Evolutionary conservation across 129 eudicot species (phyloP).

Genomic region (Pulicaria dysenterica): DNA sequence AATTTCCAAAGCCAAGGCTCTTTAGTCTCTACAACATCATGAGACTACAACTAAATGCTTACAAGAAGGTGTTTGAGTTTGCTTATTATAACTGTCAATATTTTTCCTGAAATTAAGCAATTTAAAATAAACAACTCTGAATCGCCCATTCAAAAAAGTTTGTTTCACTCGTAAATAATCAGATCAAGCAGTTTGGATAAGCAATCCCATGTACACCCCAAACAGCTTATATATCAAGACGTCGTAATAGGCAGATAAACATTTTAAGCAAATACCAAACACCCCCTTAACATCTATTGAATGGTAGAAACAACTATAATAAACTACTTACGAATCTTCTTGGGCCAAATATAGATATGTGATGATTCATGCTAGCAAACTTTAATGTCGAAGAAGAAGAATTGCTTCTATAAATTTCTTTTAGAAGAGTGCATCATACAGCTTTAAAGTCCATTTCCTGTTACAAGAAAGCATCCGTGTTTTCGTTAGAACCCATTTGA

Average conservation of each 20-base stretch:
- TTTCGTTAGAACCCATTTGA: conserved; percentile 9
- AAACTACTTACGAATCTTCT: conserved; percentile 19
- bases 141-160: too few species aligned
- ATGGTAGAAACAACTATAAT: conserved; percentile 26
- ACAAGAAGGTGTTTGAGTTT: too few species aligned
- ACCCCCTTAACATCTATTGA: conserved; percentile 21
- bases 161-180: too few species aligned
- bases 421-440: conserved; percentile 17
- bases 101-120: too few species aligned
- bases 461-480: conserved; percentile 1
- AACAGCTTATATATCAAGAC: neutral
- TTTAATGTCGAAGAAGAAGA: neutral
- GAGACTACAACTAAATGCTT: too few species aligned
- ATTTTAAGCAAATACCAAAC: neutral
- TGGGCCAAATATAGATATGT: neutral
- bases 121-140: too few species aligned
- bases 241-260: neutral
- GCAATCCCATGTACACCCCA: too few species aligned
- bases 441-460: conserved; percentile 74
- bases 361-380: neutral
- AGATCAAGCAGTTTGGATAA: too few species aligned
- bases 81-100: too few species aligned
- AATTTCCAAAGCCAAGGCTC: too few species aligned
- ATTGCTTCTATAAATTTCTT: neutral
- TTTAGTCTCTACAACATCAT: too few species aligned